Base-by-base conservation (phyloP, 1,284 basidiomycete genomes). In the Ustanciosporium gigantosporum region DNA sequence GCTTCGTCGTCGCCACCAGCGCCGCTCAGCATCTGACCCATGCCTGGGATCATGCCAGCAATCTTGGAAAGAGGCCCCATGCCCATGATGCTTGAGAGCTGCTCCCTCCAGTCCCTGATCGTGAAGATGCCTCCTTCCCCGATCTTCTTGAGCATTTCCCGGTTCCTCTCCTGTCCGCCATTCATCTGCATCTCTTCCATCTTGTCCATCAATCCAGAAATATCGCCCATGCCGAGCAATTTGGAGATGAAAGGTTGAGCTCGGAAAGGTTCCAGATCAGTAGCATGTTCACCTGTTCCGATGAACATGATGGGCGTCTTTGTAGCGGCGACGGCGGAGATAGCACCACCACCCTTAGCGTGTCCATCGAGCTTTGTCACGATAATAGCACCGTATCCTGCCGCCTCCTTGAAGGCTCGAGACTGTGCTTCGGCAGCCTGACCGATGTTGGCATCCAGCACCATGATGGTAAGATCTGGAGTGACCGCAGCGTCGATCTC, bases 291-390 rank as follows among this genome's bases (percentile, higher is more conserved):
- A 51, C 94, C 94, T 9, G 94, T 92, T 77, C 94, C 95, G 31
- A 98, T 86, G 81, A 98, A 99, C 73, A 97, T 95, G 78, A 99
- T 98, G 0, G 95, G 94, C 14, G 95, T 99, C 76, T 90, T 88
- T 5, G 94, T 98, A 4, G 88, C 93, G n/a, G 94, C 95, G 32
- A 99, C 94, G 62, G 94, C 94, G 37, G 95, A 98, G 61, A 99
- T 98, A 25, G 95, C 95, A 52, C 95, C 95, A 79, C 95, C 95
- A 66, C 95, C 95, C 79, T 97, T 98, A 1, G 95, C 95, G 77
- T 99, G 95, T 5, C 95, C 95, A 73, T 99, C 95, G 85, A 99
- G 91, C 81, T 99, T 99, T 19, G 95, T 99, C 16, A 99, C 94
- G 65, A 99, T 95, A 70, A 99, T 98, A 1, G 94, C 93, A 67